phyloP scores from a whole-genome alignment of 1,139 yeast genomes.

The Diutina sp. region DNA sequence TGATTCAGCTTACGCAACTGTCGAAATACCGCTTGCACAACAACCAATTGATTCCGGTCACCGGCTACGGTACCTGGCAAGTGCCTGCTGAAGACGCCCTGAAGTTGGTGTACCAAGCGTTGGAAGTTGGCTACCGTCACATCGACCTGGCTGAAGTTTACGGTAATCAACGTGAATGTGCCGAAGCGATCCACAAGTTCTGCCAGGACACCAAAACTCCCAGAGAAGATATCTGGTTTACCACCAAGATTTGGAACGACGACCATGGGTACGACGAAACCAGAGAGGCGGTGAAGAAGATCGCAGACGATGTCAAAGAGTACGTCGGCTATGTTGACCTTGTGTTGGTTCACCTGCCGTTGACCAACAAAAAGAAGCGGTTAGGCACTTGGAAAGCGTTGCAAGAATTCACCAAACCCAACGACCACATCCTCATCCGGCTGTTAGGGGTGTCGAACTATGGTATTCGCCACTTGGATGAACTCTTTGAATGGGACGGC shows the following conservation, averaged over 20 bases:
- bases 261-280: conserved; percentile 51
- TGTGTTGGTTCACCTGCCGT: conserved; percentile 48
- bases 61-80: conserved; percentile 49
- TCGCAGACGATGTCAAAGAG: conserved; percentile 17
- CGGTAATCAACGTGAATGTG: conserved; percentile 39
- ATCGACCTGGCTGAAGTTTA: conserved; percentile 51
- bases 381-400: conserved; percentile 47
- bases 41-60: conserved; percentile 34
- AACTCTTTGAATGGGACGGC: conserved; percentile 11
- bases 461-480: not conserved
- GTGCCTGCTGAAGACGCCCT: conserved; percentile 27
- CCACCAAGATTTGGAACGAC: conserved; percentile 50
- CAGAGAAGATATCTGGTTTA: conserved; percentile 10
- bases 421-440: conserved; percentile 29
- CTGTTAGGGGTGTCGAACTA: conserved; percentile 1
- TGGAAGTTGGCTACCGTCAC: conserved; percentile 58
- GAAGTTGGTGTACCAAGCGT: conserved; percentile 33
- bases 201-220: conserved; percentile 15
- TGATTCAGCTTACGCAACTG: conserved; percentile 7
- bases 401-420: conserved; percentile 31
- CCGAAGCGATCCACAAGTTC: conserved; percentile 35
- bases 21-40: conserved; percentile 15
- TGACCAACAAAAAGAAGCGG: conserved; percentile 37
- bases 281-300: conserved; percentile 34
- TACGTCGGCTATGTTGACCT: conserved; percentile 37